These are phyloP conservation scores for Wickerhamomyces sp. DNA, from an alignment of 1,139 yeast genomes.

Conservation along the genomic window DNA sequence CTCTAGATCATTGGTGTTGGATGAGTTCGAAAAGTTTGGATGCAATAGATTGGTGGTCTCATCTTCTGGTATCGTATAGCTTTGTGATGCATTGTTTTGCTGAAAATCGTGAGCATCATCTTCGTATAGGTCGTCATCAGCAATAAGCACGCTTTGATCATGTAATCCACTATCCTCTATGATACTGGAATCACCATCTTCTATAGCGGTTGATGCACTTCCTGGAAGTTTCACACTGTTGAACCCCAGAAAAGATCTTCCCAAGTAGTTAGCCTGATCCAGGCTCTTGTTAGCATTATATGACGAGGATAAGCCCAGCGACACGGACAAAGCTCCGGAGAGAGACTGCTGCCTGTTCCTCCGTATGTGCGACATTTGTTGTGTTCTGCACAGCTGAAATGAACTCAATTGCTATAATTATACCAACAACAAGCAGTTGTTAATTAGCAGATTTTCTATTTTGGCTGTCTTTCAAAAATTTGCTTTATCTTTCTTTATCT, in stretches of 20 bases:
- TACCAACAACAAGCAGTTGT: too few relatives aligned
- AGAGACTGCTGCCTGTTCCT: conserved; percentile 18
- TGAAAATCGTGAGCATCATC: conserved; percentile 13
- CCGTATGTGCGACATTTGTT: not conserved
- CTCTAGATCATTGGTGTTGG: conserved; percentile 6
- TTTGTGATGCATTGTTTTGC: too few relatives aligned
- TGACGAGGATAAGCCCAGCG: conserved; percentile 23
- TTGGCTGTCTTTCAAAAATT: too few relatives aligned
- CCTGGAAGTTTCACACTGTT: conserved; percentile 14
- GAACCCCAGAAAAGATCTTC: conserved; percentile 31
- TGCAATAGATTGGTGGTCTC: conserved; percentile 2
- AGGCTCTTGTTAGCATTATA: conserved; percentile 7
- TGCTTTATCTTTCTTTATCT: too few relatives aligned
- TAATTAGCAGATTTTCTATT: too few relatives aligned
- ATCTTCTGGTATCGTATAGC: not conserved
- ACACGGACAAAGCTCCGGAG: conserved; percentile 22
- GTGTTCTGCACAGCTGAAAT: not conserved
- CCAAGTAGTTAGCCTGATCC: conserved; percentile 22
- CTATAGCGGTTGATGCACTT: not conserved
- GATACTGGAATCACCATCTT: not conserved
- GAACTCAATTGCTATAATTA: too few relatives aligned
- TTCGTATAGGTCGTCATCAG: conserved; percentile 22
- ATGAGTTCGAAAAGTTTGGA: not conserved
- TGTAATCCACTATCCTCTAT: conserved; percentile 15
- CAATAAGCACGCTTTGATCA: conserved; percentile 31